Evolutionary conservation across 768 basidiomycete genomes (phyloP), one percentile per base, ranked within the genome.

Genomic region (Phlebiopsis flavidoalba): DNA sequence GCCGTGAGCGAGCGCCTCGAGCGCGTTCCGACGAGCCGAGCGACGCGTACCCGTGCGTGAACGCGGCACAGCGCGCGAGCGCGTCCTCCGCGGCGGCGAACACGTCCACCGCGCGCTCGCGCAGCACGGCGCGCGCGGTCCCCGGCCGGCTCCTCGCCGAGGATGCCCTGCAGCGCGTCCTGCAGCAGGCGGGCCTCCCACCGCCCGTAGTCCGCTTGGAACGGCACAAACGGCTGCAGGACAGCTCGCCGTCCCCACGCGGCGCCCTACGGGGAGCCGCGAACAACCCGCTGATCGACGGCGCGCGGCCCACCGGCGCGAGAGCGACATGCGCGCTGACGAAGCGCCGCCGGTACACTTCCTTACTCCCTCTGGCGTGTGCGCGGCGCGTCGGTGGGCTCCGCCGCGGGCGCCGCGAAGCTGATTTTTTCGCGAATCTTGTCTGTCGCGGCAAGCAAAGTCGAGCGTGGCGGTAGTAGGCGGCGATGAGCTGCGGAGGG

Each of bases 161-260:
- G 70, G 15, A 81, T 79, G 8, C 77, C 74, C n/a, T 76, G 76
- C 17, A 92, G 75, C 1, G 76, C 74, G 51, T 84, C 79, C 26
- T 86, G 82, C 58, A 98, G 75, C 54, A 85, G 80, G 7, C 85
- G 82, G 37, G 82, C 79, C 73, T 99, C 97, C 36, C 97, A 77
- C 1, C 79, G 75, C 0, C 83, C 83, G 72, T 98, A 98, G 58
- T 95, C 89, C 17, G 84, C 78, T 66, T 98, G 96, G 63, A 89
- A 88, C 66, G 95, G 91, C 24, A 96, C 80, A 76, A 98, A 98
- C 1, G 96, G 93, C 70, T 95, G 94, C 70, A 95, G n/a, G n/a
- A 97, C 15, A 99, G 77, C 54, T 89, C 87, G 58, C 87, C 88
- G 67, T 98, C 94, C n/a, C 97, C 97, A 98, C 60, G 55, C 46